Evolutionary conservation across 148 eudicot species (phyloP), one percentile per base, ranked within the genome.

Genomic region (Polygonum aviculare): DNA sequence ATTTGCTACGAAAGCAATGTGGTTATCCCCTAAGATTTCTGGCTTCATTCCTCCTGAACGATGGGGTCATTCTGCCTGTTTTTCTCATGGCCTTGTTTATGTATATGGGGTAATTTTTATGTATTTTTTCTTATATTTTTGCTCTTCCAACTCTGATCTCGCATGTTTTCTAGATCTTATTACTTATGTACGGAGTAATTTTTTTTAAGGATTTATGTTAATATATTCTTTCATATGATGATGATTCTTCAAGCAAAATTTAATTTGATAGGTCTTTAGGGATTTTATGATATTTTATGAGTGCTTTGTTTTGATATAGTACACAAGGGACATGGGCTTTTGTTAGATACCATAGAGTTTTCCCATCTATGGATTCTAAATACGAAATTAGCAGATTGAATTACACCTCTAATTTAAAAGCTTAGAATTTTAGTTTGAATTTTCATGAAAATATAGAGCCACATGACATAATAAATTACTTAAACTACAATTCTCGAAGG

Each of bases 51-150:
- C 97, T 77, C 81, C 97, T 83, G 92, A 90, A 81, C 87, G 98
- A 92, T 94, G 98, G 98, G 98, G 98, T 54, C 98, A 94, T 75
- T 87, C 97, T 84, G 81, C 97, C 78, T 90, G 90, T 83, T 89
- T 83, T 74, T 92, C 79, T 74, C 81, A 90, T 75, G 89, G 91
- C 26, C 85, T 84, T 65, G 82, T 94, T 79, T 92, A 92, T 84
- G 83, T 94, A 33, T 94, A 87, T 88, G 97, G 98, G 85, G 98
- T 94, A 87, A 12, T 63, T 31, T 11, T 22, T 55, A 54, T 41
- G 14, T 36, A 36, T 67, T 59, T 15, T 12, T 55, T n/a, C 15
- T 60, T 60, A 22, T 57, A 63, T 63, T 4, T 31, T 1, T 31
- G 0, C 33, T 62, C 11, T 55, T 50, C 54, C 5, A 16, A 15